Base-by-base conservation (phyloP, 2,329 filamentous ascomycete genomes). In the Akanthomyces uredinophilus region DNA sequence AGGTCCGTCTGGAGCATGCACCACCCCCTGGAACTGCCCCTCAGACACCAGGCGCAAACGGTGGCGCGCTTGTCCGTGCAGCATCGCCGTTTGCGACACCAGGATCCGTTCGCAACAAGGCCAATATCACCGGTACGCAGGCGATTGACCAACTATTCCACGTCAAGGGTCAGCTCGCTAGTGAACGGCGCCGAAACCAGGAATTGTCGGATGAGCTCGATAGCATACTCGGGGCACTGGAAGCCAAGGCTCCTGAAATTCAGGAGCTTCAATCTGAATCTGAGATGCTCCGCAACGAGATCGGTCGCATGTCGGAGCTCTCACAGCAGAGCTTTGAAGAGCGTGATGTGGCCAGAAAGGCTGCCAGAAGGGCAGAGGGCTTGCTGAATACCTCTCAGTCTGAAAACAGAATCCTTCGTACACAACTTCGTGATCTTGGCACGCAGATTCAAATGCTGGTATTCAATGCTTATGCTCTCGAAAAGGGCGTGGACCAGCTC, bases 381-480 rank as follows among this genome's bases (percentile, higher is more conserved):
- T 84, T 91, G 62, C 82, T 92, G 61, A 82, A 79, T 27, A 85
- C 80, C 1, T 78, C 82, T 0, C 82, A 86, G 64, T 81, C 84
- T 1, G 92, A 98, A 75, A 82, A 84, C 37, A 87, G 90, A 64
- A 91, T 97, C 44, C 79, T 96, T 27, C 89, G 89, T 57, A 90
- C 92, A 66, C 92, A 97, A 72, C 81, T 98, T 10, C 89, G 94
- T 39, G 95, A 98, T 73, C 83, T 96, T 22, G 92, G 92, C 69
- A 88, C 90, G 1, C 93, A 99, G 74, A 86, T 97, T 66, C 96
- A 96, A 73, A 88, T 96, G 71, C 83, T 99, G 6, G 83, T 97
- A 5, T 90, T 96, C 74, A 94, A 96, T 73, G 83, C 92, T 62
- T 88, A 96, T 69, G 87, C 91, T 22, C 86, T 87, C 60, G 90